Percentiles rank a stretch among this genome's conserved stretches.
Evolutionary conservation across 1,284 basidiomycete genomes (phyloP).

Genomic region (Malassezia vespertilionis): DNA sequence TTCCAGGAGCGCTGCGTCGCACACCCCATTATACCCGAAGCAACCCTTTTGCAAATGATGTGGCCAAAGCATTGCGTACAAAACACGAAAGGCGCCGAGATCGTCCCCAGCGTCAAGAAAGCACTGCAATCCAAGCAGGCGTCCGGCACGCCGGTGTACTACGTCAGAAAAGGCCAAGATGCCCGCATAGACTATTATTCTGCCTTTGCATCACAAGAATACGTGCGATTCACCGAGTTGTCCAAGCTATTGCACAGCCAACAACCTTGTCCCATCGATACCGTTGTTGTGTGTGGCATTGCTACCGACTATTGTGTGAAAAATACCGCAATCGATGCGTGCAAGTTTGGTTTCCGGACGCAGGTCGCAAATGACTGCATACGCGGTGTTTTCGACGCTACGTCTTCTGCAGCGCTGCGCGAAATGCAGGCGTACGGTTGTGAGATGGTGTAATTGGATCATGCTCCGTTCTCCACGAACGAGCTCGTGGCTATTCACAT

Average conservation of each 20-base stretch:
- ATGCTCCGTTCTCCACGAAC: too few species aligned
- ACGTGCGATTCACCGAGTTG: conserved; percentile 19
- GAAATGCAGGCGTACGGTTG: conserved; percentile 8
- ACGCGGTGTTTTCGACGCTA: conserved; percentile 14
- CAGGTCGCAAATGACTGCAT: conserved; percentile 38
- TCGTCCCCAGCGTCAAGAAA: conserved; percentile 49
- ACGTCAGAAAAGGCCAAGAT: conserved; percentile 40
- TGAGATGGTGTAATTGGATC: too few species aligned
- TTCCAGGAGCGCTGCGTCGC: conserved; percentile 50
- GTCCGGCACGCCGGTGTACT: conserved; percentile 6
- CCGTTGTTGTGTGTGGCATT: conserved; percentile 55
- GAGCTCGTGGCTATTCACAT: too few species aligned
- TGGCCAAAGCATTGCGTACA: conserved; percentile 59
- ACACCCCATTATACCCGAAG: conserved; percentile 39
- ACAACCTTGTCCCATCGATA: conserved; percentile 44
- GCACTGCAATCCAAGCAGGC: conserved; percentile 28
- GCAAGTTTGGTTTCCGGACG: conserved; percentile 50
- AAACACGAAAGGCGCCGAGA: conserved; percentile 48
- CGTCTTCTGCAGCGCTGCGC: conserved; percentile 1
- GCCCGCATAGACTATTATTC: conserved; percentile 55
- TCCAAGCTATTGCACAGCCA: conserved; percentile 2
- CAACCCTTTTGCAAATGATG: conserved; percentile 51
- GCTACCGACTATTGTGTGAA: conserved; percentile 58
- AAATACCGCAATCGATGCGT: conserved; percentile 51
- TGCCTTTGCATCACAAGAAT: conserved; percentile 41